Percentiles rank a stretch among this genome's conserved stretches.
These are phyloP conservation scores for Dactylellina cionopaga DNA, from an alignment of 2,329 filamentous ascomycete genomes.

Conservation along the genomic window DNA sequence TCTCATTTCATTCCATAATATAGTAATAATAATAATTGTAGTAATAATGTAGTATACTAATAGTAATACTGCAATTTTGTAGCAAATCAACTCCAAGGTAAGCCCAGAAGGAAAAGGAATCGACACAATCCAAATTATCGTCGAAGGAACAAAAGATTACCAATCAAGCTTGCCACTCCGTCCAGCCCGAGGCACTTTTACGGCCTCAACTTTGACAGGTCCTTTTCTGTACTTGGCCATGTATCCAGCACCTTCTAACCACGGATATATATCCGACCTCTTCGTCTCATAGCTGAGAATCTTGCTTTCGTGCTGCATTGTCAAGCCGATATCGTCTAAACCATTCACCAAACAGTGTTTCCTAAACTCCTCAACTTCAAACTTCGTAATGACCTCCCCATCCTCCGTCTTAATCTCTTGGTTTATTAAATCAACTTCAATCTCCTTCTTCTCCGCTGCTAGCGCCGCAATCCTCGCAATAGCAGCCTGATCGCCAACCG, in stretches of 20 bases:
- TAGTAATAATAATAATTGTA: no score
- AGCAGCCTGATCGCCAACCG: slow-evolving; percentile 73
- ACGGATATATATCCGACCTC: slow-evolving; percentile 81
- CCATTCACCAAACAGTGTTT: slow-evolving; percentile 95
- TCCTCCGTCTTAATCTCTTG: slow-evolving; percentile 81
- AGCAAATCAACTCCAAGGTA: background rate
- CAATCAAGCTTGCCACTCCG: slow-evolving; percentile 39
- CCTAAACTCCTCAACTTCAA: slow-evolving; percentile 91
- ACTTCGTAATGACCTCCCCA: slow-evolving; percentile 78
- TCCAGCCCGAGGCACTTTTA: slow-evolving; percentile 56
- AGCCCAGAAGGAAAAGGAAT: background rate
- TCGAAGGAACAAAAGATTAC: slow-evolving; percentile 20
- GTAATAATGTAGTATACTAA: background rate
- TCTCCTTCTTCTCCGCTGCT: slow-evolving; percentile 79
- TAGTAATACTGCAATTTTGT: slow-evolving; percentile 9
- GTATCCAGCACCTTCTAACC: slow-evolving; percentile 89
- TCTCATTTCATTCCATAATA: no score
- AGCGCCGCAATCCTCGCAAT: slow-evolving; percentile 78
- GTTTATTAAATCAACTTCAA: slow-evolving; percentile 88
- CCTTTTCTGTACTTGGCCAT: slow-evolving; percentile 68
- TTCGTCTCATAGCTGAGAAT: slow-evolving; percentile 83
- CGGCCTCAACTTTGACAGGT: slow-evolving; percentile 72
- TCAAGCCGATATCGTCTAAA: slow-evolving; percentile 93
- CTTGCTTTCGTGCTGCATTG: slow-evolving; percentile 90
- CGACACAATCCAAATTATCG: background rate